Evolutionary conservation across 805 yeast genomes (phyloP), one percentile per base, ranked within the genome.

Genomic region (Pichia eremophila): DNA sequence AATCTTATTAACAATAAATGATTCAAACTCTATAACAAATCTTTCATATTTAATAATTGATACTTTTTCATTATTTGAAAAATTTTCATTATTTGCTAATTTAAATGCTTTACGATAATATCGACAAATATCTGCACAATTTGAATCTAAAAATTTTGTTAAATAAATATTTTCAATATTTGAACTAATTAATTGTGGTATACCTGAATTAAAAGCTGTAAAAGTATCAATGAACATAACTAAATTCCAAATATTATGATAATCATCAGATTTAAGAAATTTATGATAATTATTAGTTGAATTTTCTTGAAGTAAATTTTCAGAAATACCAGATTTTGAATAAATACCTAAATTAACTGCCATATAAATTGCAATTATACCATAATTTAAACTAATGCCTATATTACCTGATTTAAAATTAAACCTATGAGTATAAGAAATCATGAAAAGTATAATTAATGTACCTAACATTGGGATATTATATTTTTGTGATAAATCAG

Each of bases 221-320:
- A 59, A 54, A 5, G 57, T 49, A 49, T 61, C 64, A 37, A 60
- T 44, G 32, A 51, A 53, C 43, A 48, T 45, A 8, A 60, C 47
- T 18, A 51, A 35, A 7, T 28, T 38, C 56, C 59, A 53, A 15
- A 57, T 50, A 34, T 41, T 47, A 31, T 48, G 28, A 55, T 56
- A 55, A 27, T 61, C 63, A 11, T 42, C 38, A 14, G 41, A 44
- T 15, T 53, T 41, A 17, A 60, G 42, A 27, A 37, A 31, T 18
- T 50, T 31, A 31, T 29, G 14, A 29, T 49, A 43, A n/a, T 41
- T 15, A 22, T 43, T 43, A 8, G 38, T 25, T 17, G 19, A 4
- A 4, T 43, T 46, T 27, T 22, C 25, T 22, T 29, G 32, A 29
- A 12, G 14, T 29, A 45, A n/a, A 35, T 44, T n/a, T 41, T 34